phyloP scores from a whole-genome alignment of 2,329 filamentous ascomycete genomes.

The Ascochyta viciae-villosae region DNA sequence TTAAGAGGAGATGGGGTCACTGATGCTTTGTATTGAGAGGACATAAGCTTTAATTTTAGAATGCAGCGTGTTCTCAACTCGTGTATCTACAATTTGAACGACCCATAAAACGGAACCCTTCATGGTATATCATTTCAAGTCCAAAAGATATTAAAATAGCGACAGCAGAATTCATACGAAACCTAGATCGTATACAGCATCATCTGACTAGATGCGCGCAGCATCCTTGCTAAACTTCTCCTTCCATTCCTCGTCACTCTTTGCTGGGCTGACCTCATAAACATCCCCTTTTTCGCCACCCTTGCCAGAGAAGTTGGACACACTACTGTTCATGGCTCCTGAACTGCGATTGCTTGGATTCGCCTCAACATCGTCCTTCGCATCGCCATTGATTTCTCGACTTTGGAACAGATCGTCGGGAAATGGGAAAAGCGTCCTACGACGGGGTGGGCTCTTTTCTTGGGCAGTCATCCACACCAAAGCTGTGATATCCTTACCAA shows the following conservation, averaged over 20 bases:
- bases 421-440: constrained; percentile 44
- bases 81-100: not conserved
- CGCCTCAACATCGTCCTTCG: constrained; percentile 15
- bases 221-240: no score
- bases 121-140: not conserved
- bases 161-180: no score
- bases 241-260: not conserved
- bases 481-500: constrained; percentile 50
- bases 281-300: not conserved
- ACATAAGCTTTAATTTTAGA: no score
- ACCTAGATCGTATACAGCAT: not conserved
- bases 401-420: constrained; percentile 27
- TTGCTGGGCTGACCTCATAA: not conserved
- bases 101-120: not conserved
- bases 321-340: not conserved
- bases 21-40: not conserved
- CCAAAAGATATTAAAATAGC: no score
- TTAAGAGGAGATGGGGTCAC: not conserved
- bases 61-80: no score
- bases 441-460: constrained; percentile 44
- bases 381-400: constrained; percentile 14
- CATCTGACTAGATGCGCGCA: not conserved
- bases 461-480: constrained; percentile 47
- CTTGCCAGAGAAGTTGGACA: not conserved
- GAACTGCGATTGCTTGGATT: constrained; percentile 9